Base-by-base conservation (phyloP, 2,329 filamentous ascomycete genomes). In the Cyclaneusma minus region DNA sequence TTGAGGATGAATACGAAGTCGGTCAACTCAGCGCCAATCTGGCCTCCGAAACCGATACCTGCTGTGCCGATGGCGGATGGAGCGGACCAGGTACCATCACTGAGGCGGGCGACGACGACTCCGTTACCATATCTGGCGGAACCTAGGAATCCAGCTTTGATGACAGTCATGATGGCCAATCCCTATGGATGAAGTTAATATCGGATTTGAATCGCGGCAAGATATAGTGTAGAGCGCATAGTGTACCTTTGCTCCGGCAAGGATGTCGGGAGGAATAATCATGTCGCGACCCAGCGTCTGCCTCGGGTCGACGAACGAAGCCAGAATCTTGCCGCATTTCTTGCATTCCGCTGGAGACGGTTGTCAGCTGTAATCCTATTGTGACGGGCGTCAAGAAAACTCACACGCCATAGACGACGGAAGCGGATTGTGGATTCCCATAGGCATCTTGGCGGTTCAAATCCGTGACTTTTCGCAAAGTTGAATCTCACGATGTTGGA, bases 1-100 rank as follows among this genome's bases (percentile, higher is more conserved):
- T 98, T 98, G 37, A 98, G 72, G 38, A 98, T 94, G 56, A 98
- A 95, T 49, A 98, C 89, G 48, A 98, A 98, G 50, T 89, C 82
- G 32, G 82, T 89, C 34, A 91, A 54, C 52, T 91, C 82, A 51
- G 87, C 81, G 18, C 81, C 81, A 44, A 91, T 82, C 55, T 89
- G 81, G 21, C 81, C 81, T 39, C 81, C 81, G 37, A 91, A 80
- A 13, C 81, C 82, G 29, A 75, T 82, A 39, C 82, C 82, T 15
- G 77, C 72, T 2, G 79, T 84, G 27, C 75, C 74, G 44, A 89
- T 84, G 27, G 81, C 82, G 30, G 72, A 78, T 8, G 81, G 81
- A 3, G 81, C 81, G 37, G 76, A 83, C 81, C 81, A 91, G 30
- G 62, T 61, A 21, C 80, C 80, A 48, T 87, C 75, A 25, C 73